Base-by-base conservation (phyloP, 176 grass and related monocot species). In the Coix lacrymajobi region DNA sequence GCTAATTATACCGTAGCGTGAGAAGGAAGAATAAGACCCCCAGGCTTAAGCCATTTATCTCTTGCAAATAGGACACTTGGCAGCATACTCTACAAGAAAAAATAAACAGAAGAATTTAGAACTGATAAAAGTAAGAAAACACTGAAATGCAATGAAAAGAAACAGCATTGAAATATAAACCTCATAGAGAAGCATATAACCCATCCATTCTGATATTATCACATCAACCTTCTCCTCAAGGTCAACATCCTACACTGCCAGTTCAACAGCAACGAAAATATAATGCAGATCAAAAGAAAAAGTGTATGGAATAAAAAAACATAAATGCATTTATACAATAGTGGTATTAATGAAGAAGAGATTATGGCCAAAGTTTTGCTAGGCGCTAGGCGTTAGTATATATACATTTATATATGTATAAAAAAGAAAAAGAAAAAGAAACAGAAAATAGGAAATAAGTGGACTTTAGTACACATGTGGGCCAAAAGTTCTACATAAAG, bases 191-290 rank as follows among this genome's bases (percentile, higher is more conserved):
- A 97, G 92, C 89, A 92, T 93, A 89, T 97, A 97, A 24, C 94
- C 94, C 94, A 97, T 97, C 94, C 94, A 97, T 85, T 97, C 92
- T 85, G 92, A 97, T 90, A 97, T 92, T 90, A 94, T 94, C 28
- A 97, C 89, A 92, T 97, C 94, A 85, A 97, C 92, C 82, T 90
- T 91, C 79, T 93, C 94, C 44, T 93, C 86, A 73, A 97, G 69
- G 49, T 91, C 81, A 78, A 91, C 64, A 38, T 97, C 91, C 94
- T 97, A 85, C 84, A 88, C 62, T 82, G 72, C 38, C 84, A 87
- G 61, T 79, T 90, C 33, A 69, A 83, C 25, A 79, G 39, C 9
- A 77, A 63, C 65, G 22, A 57, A 31, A 61, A 77, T 65, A 65
- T 48, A 79, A 16, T 36, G 22, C 51, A 85, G 52, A 79, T 75